Evolutionary conservation across 306 rosid species (phyloP), one percentile per base, ranked within the genome.

Genomic region (Lagenaria siceraria): DNA sequence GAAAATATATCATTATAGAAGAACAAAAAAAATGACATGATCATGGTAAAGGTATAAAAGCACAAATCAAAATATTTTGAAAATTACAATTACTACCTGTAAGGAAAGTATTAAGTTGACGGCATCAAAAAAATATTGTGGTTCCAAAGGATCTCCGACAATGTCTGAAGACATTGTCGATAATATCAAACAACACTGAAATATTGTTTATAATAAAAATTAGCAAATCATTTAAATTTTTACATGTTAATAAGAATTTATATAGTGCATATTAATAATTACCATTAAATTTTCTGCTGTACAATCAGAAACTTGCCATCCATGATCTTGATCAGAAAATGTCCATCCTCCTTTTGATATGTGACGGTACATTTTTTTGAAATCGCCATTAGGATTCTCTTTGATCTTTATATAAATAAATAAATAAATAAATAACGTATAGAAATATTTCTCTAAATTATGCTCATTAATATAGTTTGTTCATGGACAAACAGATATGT

Each of bases 341-440:
- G 98, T 92, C 98, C 98, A 94, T 77, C 97, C 94, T 5, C 98
- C 98, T 82, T 89, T 87, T 35, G 93, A 89, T 78, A 89, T 89
- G 79, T 89, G 93, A 64, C 88, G 89, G 68, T 89, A 89, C 93
- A 90, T 87, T 49, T 64, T 75, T 79, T 62, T 74, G 46, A 89
- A 90, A 78, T 89, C 84, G 5, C 89, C 89, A 2, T 83, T 78
- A 76, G 85, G 84, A 81, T 89, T 89, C 65, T 87, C 89, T 63
- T 27, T 56, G 43, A 89, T 88, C 93, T 89, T 61, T 29, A 17
- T 1, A 18, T 40, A 8, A 3, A 22, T n/a, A 19, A 14, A 17
- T 25, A 12, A 22, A 22, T n/a, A 8, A 62, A 31, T 5, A 60
- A 35, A 8, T 5, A 42, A n/a, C n/a, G n/a, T n/a, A n/a, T n/a